Conservation (phyloP, 306 rosid species). For the Psophocarpus tetragonolobus region DNA sequence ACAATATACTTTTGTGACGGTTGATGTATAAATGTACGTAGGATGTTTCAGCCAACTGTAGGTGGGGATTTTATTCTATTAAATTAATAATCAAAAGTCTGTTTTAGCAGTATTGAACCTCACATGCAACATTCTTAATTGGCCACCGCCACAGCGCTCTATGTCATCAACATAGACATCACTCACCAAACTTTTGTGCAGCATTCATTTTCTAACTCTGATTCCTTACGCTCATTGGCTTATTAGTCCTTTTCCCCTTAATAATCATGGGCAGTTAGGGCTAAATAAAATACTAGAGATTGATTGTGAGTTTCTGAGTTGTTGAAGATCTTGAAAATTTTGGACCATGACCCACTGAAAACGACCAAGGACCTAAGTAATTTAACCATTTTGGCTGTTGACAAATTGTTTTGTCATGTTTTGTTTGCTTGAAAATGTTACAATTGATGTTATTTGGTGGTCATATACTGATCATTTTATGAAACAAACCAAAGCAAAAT, state of each 20-base stretch:
- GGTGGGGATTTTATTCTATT: constrained; percentile 21
- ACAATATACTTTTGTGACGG: not conserved
- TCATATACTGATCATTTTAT: not conserved
- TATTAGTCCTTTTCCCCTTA: not conserved
- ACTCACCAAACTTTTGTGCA: not conserved
- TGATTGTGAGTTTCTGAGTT: not conserved
- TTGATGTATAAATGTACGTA: constrained; percentile 15
- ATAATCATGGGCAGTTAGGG: not conserved
- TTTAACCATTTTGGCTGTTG: not conserved
- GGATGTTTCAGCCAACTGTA: constrained; percentile 41
- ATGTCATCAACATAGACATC: constrained; percentile 24
- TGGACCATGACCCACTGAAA: not conserved
- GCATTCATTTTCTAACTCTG: not conserved
- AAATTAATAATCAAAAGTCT: not conserved
- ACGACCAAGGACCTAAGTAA: constrained; percentile 26
- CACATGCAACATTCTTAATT: constrained; percentile 53
- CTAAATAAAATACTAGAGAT: not conserved
- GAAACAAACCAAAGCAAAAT: no score
- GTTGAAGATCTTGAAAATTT: constrained; percentile 19
- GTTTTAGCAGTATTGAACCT: constrained; percentile 25
- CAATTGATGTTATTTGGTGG: not conserved
- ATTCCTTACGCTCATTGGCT: not conserved
- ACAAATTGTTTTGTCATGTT: not conserved
- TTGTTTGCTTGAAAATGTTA: constrained; percentile 20
- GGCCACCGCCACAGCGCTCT: not conserved